Percentiles rank a stretch among this genome's conserved stretches.
Evolutionary conservation across 2,329 filamentous ascomycete species (phyloP).

Genomic region (Trematosphaeria pertusa): DNA sequence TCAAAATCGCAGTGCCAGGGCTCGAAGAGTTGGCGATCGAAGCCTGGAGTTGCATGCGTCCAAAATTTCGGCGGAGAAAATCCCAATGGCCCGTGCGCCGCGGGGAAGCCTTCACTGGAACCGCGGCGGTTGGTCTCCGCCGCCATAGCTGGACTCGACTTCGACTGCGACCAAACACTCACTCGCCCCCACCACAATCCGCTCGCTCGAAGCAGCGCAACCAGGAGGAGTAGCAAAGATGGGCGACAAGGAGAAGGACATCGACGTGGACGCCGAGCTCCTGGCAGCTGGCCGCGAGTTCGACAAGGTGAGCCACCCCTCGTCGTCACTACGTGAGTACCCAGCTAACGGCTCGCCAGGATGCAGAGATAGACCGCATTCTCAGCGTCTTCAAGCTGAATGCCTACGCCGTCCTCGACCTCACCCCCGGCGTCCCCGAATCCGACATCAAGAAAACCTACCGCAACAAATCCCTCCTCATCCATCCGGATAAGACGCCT

Average conservation of each 20-base stretch:
- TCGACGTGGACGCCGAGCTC: constrained; percentile 69
- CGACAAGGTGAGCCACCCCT: constrained; percentile 69
- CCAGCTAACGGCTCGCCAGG: constrained; percentile 59
- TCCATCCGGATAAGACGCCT: constrained; percentile 97
- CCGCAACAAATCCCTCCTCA: constrained; percentile 97
- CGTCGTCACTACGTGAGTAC: too few relatives aligned
- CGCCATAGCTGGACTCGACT: too few relatives aligned
- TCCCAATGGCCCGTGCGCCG: constrained; percentile 25
- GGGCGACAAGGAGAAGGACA: constrained; percentile 63
- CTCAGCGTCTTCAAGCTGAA: constrained; percentile 85
- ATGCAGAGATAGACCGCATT: constrained; percentile 95
- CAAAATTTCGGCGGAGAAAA: constrained; percentile 34
- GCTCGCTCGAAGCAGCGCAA: too few relatives aligned
- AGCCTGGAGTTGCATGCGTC: constrained; percentile 21
- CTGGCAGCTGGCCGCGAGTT: constrained; percentile 89
- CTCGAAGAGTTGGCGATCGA: constrained; percentile 6
- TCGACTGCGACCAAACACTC: not conserved
- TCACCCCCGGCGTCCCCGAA: constrained; percentile 93
- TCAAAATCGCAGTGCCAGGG: constrained; percentile 21
- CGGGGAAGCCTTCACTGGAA: constrained; percentile 1
- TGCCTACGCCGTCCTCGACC: constrained; percentile 90
- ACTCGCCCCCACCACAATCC: too few relatives aligned
- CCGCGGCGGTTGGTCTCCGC: constrained; percentile 1
- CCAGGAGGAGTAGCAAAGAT: too few relatives aligned
- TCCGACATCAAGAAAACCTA: constrained; percentile 95